Evolutionary conservation across 2,329 filamentous ascomycete genomes (phyloP), one percentile per base, ranked within the genome.

Genomic region (Trichoderma lentiforme): DNA sequence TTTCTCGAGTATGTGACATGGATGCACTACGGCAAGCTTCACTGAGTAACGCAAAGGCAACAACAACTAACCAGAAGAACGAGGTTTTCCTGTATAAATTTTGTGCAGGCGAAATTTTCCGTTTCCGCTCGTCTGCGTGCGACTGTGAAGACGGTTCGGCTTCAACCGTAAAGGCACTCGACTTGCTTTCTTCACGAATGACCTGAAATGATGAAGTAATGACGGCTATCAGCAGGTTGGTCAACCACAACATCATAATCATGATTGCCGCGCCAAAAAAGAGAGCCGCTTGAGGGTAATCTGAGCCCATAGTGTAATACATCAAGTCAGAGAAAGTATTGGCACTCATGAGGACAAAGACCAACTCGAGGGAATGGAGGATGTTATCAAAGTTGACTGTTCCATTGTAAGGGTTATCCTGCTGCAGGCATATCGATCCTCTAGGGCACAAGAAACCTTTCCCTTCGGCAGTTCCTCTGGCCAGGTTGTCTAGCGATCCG

Each of bases 141-240:
- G 76, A 77, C 65, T 80, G 78, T 15, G 80, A 71, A 2, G 82
- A 76, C 5, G 81, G 81, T 73, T 88, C 87, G 51, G 93, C 88
- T 71, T 94, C 89, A 14, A 90, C 90, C 5, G 94, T 95, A 81
- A 99, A 99, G 3, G 97, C 96, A 83, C 95, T 98, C 36, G 92
- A 91, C 81, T 92, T 95, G 82, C 94, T 97, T 80, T 99, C 96
- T 83, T 99, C 97, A 74, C 96, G 90, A 76, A 99, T 99, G 75
- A 99, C 93, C 80, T 99, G 96, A 78, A 99, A 99, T 1, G 95
- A 98, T 6, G 96, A 97, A 0, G 96, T 99, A 79, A 99, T 99
- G 77, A 99, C 96, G 3, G 96, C 96, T 78, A 99, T 97, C 61
- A 92, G 82, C 82, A 99, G 88, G 80, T 98, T 98, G 74, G 97